Conservation (phyloP, 345 rosid species). For the Combretum micranthum region DNA sequence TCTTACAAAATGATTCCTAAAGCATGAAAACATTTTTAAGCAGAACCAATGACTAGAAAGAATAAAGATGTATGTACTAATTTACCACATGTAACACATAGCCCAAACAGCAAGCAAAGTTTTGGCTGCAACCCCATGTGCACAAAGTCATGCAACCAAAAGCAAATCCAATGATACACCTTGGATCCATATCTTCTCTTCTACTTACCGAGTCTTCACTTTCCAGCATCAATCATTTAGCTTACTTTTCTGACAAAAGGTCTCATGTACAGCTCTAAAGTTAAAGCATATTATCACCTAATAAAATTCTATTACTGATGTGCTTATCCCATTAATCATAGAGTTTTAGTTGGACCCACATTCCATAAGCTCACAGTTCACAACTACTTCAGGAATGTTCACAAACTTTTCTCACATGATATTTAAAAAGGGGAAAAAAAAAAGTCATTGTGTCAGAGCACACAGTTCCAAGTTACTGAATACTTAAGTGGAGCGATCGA, state of each 20-base stretch:
- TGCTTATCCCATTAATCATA: no score
- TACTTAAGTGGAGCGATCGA: no score
- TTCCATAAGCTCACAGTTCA: constrained; percentile 4
- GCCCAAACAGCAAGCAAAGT: constrained; percentile 40
- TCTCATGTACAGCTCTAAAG: constrained; percentile 44
- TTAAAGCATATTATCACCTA: constrained; percentile 5
- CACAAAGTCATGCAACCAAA: constrained; percentile 25
- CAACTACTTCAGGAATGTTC: constrained; percentile 12
- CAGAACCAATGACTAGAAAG: no score
- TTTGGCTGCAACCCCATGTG: constrained; percentile 39
- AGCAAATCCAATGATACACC: constrained; percentile 10
- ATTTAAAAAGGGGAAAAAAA: not conserved
- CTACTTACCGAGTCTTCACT: constrained; percentile 7
- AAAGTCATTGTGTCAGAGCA: no score
- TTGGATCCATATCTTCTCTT: constrained; percentile 15
- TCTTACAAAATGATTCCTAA: no score
- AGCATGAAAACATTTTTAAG: no score
- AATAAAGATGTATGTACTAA: no score
- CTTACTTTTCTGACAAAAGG: constrained; percentile 11
- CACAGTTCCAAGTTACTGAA: no score
- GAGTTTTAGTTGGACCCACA: not conserved
- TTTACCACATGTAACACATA: not conserved
- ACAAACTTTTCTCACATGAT: not conserved
- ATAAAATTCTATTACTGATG: not conserved
- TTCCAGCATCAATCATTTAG: constrained; percentile 23